These are phyloP conservation scores for Coriolopsis trogii DNA, from an alignment of 1,284 basidiomycete genomes.

Conservation along the genomic window DNA sequence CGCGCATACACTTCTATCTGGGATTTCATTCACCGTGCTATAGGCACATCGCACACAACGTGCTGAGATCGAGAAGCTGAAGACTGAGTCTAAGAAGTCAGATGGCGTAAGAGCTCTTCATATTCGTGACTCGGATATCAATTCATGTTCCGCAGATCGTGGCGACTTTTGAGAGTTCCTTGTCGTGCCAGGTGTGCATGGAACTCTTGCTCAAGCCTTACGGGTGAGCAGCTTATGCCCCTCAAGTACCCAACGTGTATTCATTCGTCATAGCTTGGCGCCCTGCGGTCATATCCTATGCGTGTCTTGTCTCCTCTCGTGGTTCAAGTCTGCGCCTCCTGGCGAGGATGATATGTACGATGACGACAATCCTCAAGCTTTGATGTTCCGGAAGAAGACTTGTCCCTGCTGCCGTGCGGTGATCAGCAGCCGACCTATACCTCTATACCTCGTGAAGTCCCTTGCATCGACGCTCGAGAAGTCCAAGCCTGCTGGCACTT, in stretches of 20 bases:
- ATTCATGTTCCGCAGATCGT: slow-evolving; percentile 44
- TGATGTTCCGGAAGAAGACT: slow-evolving; percentile 62
- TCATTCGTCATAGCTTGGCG: slow-evolving; percentile 48
- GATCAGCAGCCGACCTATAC: slow-evolving; percentile 62
- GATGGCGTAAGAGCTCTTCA: slow-evolving; percentile 50
- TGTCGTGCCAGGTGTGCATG: slow-evolving; percentile 78
- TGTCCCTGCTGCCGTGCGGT: slow-evolving; percentile 70
- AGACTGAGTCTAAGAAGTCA: slow-evolving; percentile 49
- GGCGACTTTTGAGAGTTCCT: slow-evolving; percentile 52
- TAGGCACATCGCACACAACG: slow-evolving; percentile 55
- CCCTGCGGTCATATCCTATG: slow-evolving; percentile 78
- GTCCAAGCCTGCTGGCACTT: slow-evolving; percentile 35
- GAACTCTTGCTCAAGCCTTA: slow-evolving; percentile 65
- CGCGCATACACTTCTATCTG: slow-evolving; percentile 13
- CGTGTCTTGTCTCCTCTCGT: slow-evolving; percentile 67
- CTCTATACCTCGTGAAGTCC: slow-evolving; percentile 67
- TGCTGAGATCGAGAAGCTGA: slow-evolving; percentile 47
- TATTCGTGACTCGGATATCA: background rate
- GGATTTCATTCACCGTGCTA: background rate
- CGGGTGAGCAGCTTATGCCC: slow-evolving; percentile 46
- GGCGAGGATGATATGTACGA: slow-evolving; percentile 57
- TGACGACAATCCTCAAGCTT: slow-evolving; percentile 50
- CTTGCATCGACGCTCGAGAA: slow-evolving; percentile 53
- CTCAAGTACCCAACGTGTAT: background rate
- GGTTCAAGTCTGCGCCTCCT: slow-evolving; percentile 70